Conservation (phyloP, 2,329 filamentous ascomycete species). For the Colletotrichum melonis region DNA sequence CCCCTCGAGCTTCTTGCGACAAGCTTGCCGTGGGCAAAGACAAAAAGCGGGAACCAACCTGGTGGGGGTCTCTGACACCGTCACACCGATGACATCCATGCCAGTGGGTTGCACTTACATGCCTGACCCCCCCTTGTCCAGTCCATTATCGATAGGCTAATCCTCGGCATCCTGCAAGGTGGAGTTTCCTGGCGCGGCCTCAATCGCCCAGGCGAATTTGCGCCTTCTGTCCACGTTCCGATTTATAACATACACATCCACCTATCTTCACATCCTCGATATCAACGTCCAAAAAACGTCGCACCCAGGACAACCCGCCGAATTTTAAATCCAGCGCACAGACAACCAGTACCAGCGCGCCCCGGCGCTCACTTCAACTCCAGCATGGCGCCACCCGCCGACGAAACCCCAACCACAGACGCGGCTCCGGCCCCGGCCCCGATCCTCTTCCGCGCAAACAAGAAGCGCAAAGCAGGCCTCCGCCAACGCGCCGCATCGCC, state of each 20-base stretch:
- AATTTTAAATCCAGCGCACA: rapidly evolving
- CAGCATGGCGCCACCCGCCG: constrained; percentile 39
- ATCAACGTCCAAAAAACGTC: neutral
- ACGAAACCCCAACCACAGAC: constrained; percentile 36
- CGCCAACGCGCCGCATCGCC: constrained; percentile 57
- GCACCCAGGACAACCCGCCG: neutral
- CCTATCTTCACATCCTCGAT: neutral
- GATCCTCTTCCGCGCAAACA: constrained; percentile 66
- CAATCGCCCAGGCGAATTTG: neutral
- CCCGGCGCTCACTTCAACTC: neutral
- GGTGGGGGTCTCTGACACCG: constrained; percentile 6
- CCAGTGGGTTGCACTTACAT: neutral
- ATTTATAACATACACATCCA: neutral
- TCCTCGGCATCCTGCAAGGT: neutral
- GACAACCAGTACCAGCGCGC: neutral
- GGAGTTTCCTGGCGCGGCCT: neutral
- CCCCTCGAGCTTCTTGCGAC: constrained; percentile 6
- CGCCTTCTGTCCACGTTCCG: neutral
- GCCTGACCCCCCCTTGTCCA: neutral
- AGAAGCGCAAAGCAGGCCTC: constrained; percentile 68
- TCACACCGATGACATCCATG: constrained; percentile 17
- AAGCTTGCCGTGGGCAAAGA: neutral
- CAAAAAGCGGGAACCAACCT: neutral
- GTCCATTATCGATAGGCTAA: constrained; percentile 3
- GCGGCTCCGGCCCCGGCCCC: constrained; percentile 39